Conservation (phyloP, 805 yeast genomes). For the Starmerella potacharoeniae region DNA sequence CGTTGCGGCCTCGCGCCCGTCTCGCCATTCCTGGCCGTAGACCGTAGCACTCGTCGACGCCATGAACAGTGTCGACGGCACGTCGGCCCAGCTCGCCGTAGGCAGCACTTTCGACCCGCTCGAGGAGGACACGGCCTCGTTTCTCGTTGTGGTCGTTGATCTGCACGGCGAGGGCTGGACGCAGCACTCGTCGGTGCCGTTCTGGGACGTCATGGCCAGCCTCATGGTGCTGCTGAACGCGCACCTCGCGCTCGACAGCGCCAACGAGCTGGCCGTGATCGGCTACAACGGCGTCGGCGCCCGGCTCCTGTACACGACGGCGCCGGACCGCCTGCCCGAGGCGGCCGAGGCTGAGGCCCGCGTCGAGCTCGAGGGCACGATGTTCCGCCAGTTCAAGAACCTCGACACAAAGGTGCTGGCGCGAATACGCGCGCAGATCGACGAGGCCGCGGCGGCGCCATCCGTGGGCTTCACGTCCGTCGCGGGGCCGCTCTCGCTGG, state of each 20-base stretch:
- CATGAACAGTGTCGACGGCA: slow-evolving; percentile 30
- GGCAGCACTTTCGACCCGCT: slow-evolving; percentile 6
- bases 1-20: background rate
- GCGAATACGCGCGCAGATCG: slow-evolving; percentile 41
- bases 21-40: background rate
- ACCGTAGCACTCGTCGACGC: background rate
- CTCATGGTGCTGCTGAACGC: slow-evolving; percentile 72
- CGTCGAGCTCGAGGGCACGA: slow-evolving; percentile 32
- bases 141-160: slow-evolving; percentile 68
- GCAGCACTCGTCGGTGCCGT: slow-evolving; percentile 25
- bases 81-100: slow-evolving; percentile 23
- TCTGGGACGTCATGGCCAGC: slow-evolving; percentile 52
- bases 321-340: background rate
- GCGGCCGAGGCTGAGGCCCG: background rate
- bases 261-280: slow-evolving; percentile 72
- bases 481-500: slow-evolving; percentile 52
- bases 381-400: slow-evolving; percentile 75
- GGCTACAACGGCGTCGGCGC: slow-evolving; percentile 66
- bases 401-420: slow-evolving; percentile 64
- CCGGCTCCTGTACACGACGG: slow-evolving; percentile 52
- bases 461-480: slow-evolving; percentile 52
- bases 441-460: slow-evolving; percentile 37
- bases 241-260: slow-evolving; percentile 72
- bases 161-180: slow-evolving; percentile 64
- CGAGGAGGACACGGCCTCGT: slow-evolving; percentile 63